Evolutionary conservation across 73 alveolate species (phyloP), one percentile per base, ranked within the genome.

Genomic region (Paramecium pentaurelia): DNA sequence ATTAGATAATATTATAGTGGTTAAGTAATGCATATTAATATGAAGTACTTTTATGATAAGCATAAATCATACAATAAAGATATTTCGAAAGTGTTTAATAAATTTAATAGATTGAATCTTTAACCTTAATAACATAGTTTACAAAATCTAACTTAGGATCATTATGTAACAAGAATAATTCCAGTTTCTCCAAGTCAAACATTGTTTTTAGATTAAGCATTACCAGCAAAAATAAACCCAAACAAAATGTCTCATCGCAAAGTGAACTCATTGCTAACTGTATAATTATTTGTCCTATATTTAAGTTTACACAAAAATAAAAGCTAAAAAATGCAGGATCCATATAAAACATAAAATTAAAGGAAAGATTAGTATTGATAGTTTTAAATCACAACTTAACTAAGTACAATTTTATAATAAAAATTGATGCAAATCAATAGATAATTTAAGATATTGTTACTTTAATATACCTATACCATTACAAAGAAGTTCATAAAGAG

Each of bases 391-490:
- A 73, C 47, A 73, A 73, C 60, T 20, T 73, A 8, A 73, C 91
- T 80, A 27, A 80, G 75, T 42, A 80, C 77, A 80, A 44, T 27
- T 47, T 49, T 42, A 22, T 38, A 44, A 45, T 38, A 27, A 44
- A 80, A 22, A 16, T 75, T 42, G 88, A 80, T 73, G 87, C 47
- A 73, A 73, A 73, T 40, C 47, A 80, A 40, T 80, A 32, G 91
- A 80, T 27, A 27, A 40, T 25, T 80, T 80, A 36, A 80, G 58
- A 45, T 80, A 80, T 80, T 80, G 91, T 16, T 80, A 80, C 34
- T 80, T 42, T 49, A 40, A 80, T 80, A 40, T 80, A 18, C 91
- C 91, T 45, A 80, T 80, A n/a, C 91, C 91, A 44, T 38, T 38
- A 49, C 30, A 80, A 44, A 22, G 47, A 40, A 80, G 91, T 49